phyloP scores from a whole-genome alignment of 345 rosid species.

The Euphorbia lathyris region DNA sequence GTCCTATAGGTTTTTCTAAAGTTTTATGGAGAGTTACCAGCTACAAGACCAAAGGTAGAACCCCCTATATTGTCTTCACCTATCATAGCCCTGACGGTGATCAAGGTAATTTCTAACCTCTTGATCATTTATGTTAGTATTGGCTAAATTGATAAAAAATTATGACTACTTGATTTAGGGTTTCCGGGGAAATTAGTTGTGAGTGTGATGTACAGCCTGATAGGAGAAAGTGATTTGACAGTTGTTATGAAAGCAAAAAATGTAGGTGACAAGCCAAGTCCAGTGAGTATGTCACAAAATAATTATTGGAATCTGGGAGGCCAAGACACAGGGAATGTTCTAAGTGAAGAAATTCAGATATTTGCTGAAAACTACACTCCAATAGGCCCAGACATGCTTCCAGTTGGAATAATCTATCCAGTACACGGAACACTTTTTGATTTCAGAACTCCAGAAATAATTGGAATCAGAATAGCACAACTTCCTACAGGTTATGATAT shows the following conservation, averaged over 20 bases:
- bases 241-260: background rate
- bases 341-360: background rate
- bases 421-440: background rate
- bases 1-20: background rate
- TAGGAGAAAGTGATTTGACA: background rate
- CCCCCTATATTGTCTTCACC: background rate
- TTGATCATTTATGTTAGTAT: too few species aligned
- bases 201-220: background rate
- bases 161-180: background rate
- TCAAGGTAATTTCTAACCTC: background rate
- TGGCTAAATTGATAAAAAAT: too few species aligned
- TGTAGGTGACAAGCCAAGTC: background rate
- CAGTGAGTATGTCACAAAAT: background rate
- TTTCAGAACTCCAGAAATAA: background rate
- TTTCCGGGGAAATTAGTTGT: background rate
- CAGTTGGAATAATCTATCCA: background rate
- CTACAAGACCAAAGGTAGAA: background rate
- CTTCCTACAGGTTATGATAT: background rate
- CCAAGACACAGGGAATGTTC: background rate
- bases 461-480: background rate
- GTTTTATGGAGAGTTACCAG: background rate
- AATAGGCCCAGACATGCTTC: background rate
- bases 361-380: background rate
- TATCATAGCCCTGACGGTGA: background rate
- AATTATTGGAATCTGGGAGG: background rate